phyloP scores from a whole-genome alignment of 2,329 filamentous ascomycete genomes.

The Chrysoporthe deuterocubensis region DNA sequence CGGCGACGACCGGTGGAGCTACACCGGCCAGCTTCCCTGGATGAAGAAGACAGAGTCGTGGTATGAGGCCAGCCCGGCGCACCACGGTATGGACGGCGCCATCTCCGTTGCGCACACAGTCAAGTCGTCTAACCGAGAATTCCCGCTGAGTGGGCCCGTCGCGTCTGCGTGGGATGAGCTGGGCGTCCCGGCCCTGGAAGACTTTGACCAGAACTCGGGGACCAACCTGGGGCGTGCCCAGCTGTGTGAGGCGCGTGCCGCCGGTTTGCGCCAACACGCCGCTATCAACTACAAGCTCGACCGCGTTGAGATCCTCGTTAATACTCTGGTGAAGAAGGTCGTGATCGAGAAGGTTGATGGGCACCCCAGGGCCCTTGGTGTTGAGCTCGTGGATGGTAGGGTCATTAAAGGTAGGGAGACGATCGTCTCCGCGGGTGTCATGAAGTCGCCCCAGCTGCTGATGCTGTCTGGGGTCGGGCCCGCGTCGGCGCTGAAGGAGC shows the following conservation, averaged over 20 bases:
- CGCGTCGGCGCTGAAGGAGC: constrained; percentile 31
- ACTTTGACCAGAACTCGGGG: constrained; percentile 36
- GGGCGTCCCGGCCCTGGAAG: constrained; percentile 34
- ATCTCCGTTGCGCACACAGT: constrained; percentile 34
- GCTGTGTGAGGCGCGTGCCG: constrained; percentile 37
- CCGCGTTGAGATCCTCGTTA: constrained; percentile 33
- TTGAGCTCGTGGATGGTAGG: constrained; percentile 30
- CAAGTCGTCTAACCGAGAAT: constrained; percentile 35
- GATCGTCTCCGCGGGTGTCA: constrained; percentile 37
- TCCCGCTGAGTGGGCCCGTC: constrained; percentile 39
- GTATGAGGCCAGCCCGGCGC: constrained; percentile 29
- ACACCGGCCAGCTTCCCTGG: constrained; percentile 39
- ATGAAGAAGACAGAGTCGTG: constrained; percentile 33
- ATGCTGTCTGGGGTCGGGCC: constrained; percentile 41
- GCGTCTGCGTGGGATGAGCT: constrained; percentile 38
- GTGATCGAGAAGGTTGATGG: constrained; percentile 31
- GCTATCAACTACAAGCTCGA: constrained; percentile 35
- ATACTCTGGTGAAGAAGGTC: constrained; percentile 33
- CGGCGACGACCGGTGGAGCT: constrained; percentile 43
- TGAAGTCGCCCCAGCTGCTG: constrained; percentile 40
- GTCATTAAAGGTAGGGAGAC: constrained; percentile 33
- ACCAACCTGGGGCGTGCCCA: constrained; percentile 37
- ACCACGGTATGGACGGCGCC: constrained; percentile 37
- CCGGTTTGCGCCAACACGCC: constrained; percentile 37
- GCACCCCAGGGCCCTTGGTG: constrained; percentile 32